Evolutionary conservation across 129 eudicot species (phyloP).

Genomic region (Lactuca saligna): DNA sequence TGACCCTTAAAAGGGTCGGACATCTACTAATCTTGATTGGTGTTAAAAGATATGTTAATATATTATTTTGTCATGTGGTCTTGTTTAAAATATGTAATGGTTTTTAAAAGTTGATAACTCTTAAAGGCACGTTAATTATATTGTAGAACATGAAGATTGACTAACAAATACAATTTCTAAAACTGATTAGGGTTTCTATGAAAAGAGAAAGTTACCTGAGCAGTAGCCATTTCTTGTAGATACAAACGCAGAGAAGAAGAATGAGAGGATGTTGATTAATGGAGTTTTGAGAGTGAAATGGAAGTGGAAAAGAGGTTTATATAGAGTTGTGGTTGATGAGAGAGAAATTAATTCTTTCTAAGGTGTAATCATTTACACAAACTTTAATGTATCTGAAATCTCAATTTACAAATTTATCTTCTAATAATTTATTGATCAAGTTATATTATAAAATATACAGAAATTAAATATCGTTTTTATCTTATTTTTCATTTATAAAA

Average conservation of each 20-base stretch:
- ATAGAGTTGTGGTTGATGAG: constrained; percentile 33
- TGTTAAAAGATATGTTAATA: no score
- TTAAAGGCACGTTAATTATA: no score
- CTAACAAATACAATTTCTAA: neutral
- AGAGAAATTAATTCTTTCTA: constrained; percentile 6
- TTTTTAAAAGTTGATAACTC: no score
- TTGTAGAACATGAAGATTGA: no score
- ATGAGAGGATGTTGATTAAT: constrained; percentile 16
- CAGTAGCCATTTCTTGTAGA: constrained; percentile 44
- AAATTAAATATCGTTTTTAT: no score
- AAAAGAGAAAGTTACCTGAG: constrained; percentile 37
- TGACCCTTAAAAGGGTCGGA: no score
- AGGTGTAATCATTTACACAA: constrained; percentile 8
- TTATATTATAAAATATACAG: no score
- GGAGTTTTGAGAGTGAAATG: constrained; percentile 28
- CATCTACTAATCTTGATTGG: no score
- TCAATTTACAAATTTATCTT: neutral
- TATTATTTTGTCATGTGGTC: no score
- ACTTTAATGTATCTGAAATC: constrained; percentile 1
- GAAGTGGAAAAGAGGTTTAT: constrained; percentile 25
- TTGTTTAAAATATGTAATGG: no score
- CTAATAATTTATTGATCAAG: no score
- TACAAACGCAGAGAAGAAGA: neutral
- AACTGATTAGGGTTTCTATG: neutral
- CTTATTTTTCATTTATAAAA: no score